Percentiles rank a stretch among this genome's conserved stretches.
phyloP scores from a whole-genome alignment of 768 basidiomycete genomes.

The Gloeostereum incarnatum region DNA sequence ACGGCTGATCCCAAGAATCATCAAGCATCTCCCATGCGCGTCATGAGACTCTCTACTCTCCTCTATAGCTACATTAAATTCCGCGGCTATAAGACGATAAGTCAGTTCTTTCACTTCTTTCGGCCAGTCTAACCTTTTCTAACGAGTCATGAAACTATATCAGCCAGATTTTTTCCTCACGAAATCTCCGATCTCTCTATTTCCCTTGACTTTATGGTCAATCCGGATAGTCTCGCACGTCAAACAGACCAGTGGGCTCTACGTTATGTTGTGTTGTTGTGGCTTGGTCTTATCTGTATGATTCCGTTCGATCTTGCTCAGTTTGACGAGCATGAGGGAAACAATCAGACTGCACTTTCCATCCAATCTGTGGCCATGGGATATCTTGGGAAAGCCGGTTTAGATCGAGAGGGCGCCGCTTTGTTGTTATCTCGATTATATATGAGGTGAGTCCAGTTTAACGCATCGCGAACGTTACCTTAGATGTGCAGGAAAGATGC shows the following conservation, averaged over 20 bases:
- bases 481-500: slow-evolving; percentile 46
- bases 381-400: slow-evolving; percentile 58
- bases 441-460: slow-evolving; percentile 44
- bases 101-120: slow-evolving; percentile 36
- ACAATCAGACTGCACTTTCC: slow-evolving; percentile 41
- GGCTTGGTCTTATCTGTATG: slow-evolving; percentile 92
- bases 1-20: slow-evolving; percentile 18
- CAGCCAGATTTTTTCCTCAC: slow-evolving; percentile 93
- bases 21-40: slow-evolving; percentile 24
- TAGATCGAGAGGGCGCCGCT: slow-evolving; percentile 81
- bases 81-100: slow-evolving; percentile 85
- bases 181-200: slow-evolving; percentile 75
- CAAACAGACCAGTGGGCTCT: slow-evolving; percentile 59
- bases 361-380: slow-evolving; percentile 52
- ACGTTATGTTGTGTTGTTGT: slow-evolving; percentile 77
- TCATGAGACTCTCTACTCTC: slow-evolving; percentile 46
- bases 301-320: slow-evolving; percentile 88
- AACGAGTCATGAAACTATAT: slow-evolving; percentile 8
- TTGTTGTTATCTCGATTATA: slow-evolving; percentile 76
- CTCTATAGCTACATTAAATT: slow-evolving; percentile 81
- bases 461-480: not conserved
- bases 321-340: slow-evolving; percentile 57
- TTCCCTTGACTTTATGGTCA: slow-evolving; percentile 55
- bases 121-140: slow-evolving; percentile 4
- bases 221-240: slow-evolving; percentile 31